Evolutionary conservation across 1,284 basidiomycete species (phyloP).

Genomic region (Phlebopus sp.): DNA sequence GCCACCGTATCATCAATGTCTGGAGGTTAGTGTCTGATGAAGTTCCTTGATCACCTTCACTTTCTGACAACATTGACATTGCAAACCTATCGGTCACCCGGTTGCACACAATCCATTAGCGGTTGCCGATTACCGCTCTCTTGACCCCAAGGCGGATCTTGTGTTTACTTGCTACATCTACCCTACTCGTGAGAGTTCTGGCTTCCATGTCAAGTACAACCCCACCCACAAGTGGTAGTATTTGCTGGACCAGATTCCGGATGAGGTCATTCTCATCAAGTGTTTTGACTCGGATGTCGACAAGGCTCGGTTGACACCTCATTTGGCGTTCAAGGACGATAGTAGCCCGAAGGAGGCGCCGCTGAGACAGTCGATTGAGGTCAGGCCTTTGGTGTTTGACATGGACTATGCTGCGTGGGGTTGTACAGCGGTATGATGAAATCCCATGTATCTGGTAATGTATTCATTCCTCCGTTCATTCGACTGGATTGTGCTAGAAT

Average conservation of each 20-base stretch:
- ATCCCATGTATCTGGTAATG: too few relatives aligned
- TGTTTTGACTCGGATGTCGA: slow-evolving; percentile 43
- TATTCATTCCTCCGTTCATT: too few relatives aligned
- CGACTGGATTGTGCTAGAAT: too few relatives aligned
- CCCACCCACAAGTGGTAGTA: slow-evolving; percentile 47
- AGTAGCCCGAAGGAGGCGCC: slow-evolving; percentile 39
- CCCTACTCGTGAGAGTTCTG: slow-evolving; percentile 34
- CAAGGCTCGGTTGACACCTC: slow-evolving; percentile 43
- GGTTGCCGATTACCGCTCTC: slow-evolving; percentile 42
- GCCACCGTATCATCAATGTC: slow-evolving; percentile 53
- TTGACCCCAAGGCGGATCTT: slow-evolving; percentile 36
- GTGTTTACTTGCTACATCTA: slow-evolving; percentile 34
- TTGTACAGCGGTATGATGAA: too few relatives aligned
- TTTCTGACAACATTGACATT: neutral
- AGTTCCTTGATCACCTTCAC: neutral
- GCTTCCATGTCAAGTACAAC: slow-evolving; percentile 35
- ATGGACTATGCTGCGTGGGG: too few relatives aligned
- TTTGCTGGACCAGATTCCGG: slow-evolving; percentile 42
- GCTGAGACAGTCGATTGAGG: slow-evolving; percentile 29
- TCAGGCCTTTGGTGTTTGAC: slow-evolving; percentile 28
- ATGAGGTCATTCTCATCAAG: slow-evolving; percentile 50
- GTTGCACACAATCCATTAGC: slow-evolving; percentile 47
- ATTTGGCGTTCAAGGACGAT: slow-evolving; percentile 44
- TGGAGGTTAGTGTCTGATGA: slow-evolving; percentile 35
- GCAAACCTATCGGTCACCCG: slow-evolving; percentile 41